Evolutionary conservation across 208 protist genomes (phyloP), one percentile per base, ranked within the genome.

Genomic region (Trypanosoma melophagium): DNA sequence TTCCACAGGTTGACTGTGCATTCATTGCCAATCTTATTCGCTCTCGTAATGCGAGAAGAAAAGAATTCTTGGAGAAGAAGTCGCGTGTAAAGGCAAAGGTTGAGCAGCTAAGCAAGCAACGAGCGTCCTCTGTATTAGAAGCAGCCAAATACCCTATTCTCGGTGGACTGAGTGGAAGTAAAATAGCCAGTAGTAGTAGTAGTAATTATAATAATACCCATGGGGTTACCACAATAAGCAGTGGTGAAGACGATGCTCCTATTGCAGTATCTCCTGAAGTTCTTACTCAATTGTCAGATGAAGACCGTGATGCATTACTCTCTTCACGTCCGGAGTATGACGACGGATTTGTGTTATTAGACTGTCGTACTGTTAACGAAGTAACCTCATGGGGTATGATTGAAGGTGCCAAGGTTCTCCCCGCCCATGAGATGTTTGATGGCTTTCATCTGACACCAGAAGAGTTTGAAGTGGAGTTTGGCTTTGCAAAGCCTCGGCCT

Each of bases 371-470:
- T 5, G 87, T 93, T 25, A 93, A 90, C 58, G 87, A 93, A 69
- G 77, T 88, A 28, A 93, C 83, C 47, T 93, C 87, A 55, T 93
- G 87, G 84, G 87, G 87, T 41, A 90, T 93, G 54, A 90, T 93
- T 28, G 83, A 93, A 40, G 87, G 87, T 7, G 87, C 87, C 14
- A 93, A 93, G 70, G 83, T 93, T 56, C 77, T 93, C 52, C 87
- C 87, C 7, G 87, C 83, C 38, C 87, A 93, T 69, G 83, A 93
- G 62, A 80, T 93, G 65, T 93, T 89, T 73, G 87, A 89, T 51
- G 87, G 81, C 22, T 88, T 93, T 71, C 87, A 93, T 64, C 56
- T 77, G n/a, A 86, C 81, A 3, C 83, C 83, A 3, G 83, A 90
- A 41, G 87, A 89, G 17, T 93, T 93, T 52, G 47, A 76, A 28